A percentile compares a stretch with the other conserved stretches of the same genome.
Conservation (phyloP, 345 rosid genomes). For the Rubroshorea leprosula region DNA sequence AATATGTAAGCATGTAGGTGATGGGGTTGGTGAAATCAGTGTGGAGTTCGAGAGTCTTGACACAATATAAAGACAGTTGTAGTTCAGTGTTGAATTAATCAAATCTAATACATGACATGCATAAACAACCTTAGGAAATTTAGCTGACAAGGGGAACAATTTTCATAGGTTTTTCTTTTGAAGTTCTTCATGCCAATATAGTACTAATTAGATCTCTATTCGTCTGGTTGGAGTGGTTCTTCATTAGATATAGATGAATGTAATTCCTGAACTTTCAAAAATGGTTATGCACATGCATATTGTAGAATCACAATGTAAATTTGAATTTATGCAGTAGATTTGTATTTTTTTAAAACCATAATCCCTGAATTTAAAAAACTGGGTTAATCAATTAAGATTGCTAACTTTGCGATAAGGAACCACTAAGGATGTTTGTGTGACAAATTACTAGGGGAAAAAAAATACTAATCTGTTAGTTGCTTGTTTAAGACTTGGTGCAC, state of each 20-base stretch:
- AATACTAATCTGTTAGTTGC: no score
- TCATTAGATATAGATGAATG: background rate
- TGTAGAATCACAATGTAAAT: background rate
- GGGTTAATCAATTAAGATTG: no score
- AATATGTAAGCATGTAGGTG: background rate
- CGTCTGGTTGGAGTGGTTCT: background rate
- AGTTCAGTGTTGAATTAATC: background rate
- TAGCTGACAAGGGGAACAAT: background rate
- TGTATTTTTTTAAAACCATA: no score
- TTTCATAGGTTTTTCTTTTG: background rate
- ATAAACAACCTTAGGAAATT: background rate
- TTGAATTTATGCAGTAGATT: no score
- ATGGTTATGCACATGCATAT: background rate
- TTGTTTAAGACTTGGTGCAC: no score
- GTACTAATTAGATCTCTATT: background rate
- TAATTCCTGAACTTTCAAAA: background rate
- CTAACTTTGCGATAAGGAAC: no score
- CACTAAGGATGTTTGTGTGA: no score
- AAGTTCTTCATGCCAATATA: background rate
- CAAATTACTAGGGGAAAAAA: no score
- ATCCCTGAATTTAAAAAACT: no score
- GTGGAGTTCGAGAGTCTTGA: background rate
- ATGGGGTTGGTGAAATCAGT: background rate
- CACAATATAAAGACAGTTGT: background rate
- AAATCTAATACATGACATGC: background rate